Conservation (phyloP, 257 asterid genomes). For the Forsythia suspensa region DNA sequence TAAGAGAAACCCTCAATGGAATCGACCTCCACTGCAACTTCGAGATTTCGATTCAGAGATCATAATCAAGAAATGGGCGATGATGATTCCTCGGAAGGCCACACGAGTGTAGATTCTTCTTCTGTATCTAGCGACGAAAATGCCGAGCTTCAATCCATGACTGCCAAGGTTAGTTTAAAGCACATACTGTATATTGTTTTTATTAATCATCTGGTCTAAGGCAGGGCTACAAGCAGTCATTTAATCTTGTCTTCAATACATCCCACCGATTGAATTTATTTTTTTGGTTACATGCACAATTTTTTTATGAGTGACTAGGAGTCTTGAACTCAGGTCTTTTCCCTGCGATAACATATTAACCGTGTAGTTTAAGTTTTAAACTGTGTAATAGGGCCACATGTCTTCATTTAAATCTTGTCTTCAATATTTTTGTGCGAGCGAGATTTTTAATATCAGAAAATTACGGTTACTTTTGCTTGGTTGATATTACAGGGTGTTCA, state of each 20-base stretch:
- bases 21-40: constrained; percentile 29
- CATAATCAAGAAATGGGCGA: constrained; percentile 36
- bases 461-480: neutral
- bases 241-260: no score
- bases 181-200: neutral
- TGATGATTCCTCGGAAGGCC: constrained; percentile 34
- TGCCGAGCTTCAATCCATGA: constrained; percentile 69
- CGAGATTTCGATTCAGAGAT: constrained; percentile 63
- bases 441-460: neutral
- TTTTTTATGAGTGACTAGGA: no score
- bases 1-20: constrained; percentile 31
- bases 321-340: no score
- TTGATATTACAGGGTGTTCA: constrained; percentile 55
- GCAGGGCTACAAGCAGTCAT: no score
- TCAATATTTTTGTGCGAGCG: neutral
- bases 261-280: no score
- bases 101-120: constrained; percentile 42
- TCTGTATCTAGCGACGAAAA: constrained; percentile 43
- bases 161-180: constrained; percentile 57
- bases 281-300: no score
- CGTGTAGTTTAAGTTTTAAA: no score
- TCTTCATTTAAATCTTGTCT: no score
- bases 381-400: no score
- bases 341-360: no score
- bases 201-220: no score